phyloP scores from a whole-genome alignment of 306 rosid species.

The Vicia sativa region DNA sequence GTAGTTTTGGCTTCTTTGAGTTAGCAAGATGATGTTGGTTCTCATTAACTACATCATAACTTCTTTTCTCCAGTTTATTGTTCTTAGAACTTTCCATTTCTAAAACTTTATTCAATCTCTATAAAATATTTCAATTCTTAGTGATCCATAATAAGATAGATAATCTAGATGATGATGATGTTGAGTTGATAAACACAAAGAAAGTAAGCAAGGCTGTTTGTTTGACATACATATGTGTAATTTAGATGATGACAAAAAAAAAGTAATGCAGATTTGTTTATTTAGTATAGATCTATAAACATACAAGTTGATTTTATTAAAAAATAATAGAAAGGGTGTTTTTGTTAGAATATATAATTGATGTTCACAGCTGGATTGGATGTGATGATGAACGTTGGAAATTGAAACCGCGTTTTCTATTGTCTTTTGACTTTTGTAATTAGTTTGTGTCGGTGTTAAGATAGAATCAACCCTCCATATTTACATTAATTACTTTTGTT shows the following conservation, averaged over 20 bases:
- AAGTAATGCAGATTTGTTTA: background rate
- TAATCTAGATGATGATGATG: too few relatives aligned
- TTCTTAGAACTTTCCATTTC: conserved; percentile 68
- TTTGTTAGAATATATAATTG: conserved; percentile 35
- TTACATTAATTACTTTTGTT: conserved; percentile 10
- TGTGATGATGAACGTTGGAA: conserved; percentile 60
- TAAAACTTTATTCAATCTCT: conserved; percentile 55
- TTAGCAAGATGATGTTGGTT: conserved; percentile 46
- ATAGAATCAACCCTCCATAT: conserved; percentile 37
- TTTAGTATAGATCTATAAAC: conserved; percentile 48
- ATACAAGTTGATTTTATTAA: conserved; percentile 6
- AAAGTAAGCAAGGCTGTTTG: conserved; percentile 16
- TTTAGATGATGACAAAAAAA: conserved; percentile 30
- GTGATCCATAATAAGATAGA: conserved; percentile 15
- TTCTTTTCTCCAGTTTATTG: conserved; percentile 67
- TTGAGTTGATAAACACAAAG: conserved; percentile 23
- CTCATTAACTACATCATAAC: conserved; percentile 46
- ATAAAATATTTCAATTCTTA: conserved; percentile 37
- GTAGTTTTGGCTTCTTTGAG: conserved; percentile 67
- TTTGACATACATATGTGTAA: conserved; percentile 42
- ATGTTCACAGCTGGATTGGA: conserved; percentile 62
- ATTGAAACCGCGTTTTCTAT: conserved; percentile 66
- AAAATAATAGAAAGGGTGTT: background rate
- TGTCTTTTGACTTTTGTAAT: conserved; percentile 40
- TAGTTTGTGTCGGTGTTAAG: conserved; percentile 34